Percentiles rank a stretch among this genome's conserved stretches.
Evolutionary conservation across 2,329 filamentous ascomycete genomes (phyloP).

Genomic region (Sclerotinia borealis): DNA sequence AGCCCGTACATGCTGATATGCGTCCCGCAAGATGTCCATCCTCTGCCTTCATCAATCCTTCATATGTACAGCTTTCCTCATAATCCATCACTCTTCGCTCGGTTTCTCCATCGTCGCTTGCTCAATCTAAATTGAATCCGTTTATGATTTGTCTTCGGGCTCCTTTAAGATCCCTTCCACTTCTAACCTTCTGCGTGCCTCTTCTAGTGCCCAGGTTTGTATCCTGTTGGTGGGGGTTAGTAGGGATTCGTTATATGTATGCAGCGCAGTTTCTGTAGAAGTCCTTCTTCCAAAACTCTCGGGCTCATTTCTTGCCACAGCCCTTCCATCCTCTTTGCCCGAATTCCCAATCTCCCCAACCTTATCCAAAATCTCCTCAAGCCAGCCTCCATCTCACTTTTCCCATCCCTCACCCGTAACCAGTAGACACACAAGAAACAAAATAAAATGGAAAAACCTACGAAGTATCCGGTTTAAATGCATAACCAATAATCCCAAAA

Average conservation of each 20-base stretch:
- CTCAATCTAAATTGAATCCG: not conserved
- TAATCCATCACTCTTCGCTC: not conserved
- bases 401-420: not conserved
- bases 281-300: not conserved
- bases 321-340: conserved; percentile 1
- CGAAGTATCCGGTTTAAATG: conserved; percentile 98
- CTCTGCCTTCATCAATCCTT: not conserved
- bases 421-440: not conserved
- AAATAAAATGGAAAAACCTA: conserved; percentile 48
- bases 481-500: conserved; percentile 72
- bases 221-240: conserved; percentile 54
- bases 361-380: not conserved
- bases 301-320: not conserved
- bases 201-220: conserved; percentile 98
- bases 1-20: not conserved
- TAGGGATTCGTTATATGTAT: not conserved
- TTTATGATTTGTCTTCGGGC: conserved; percentile 41
- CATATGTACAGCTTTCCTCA: conserved; percentile 17
- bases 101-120: not conserved
- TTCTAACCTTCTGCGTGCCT: conserved; percentile 91
- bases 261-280: not conserved
- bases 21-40: not conserved
- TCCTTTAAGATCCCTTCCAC: conserved; percentile 90
- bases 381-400: not conserved
- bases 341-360: not conserved